phyloP scores from a whole-genome alignment of 148 eudicot species.

The Rheum nobile region DNA sequence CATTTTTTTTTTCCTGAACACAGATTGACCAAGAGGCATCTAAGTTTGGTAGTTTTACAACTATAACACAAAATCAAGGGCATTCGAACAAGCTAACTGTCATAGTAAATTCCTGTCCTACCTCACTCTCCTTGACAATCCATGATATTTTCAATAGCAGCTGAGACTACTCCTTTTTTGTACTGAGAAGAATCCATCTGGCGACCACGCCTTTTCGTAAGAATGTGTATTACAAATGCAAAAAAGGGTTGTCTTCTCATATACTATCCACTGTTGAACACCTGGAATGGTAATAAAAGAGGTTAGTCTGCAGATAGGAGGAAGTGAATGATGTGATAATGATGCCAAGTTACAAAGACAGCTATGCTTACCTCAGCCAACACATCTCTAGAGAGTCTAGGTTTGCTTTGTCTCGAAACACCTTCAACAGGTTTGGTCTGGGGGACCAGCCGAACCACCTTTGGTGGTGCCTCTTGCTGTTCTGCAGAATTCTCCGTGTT shows the following conservation, averaged over 20 bases:
- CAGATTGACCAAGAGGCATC: too few relatives aligned
- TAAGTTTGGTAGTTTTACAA: too few relatives aligned
- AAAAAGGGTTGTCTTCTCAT: not conserved
- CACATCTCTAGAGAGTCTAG: constrained; percentile 41
- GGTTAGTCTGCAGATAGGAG: not conserved
- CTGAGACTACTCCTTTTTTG: not conserved
- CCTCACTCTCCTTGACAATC: too few relatives aligned
- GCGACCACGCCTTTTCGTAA: not conserved
- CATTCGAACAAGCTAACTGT: too few relatives aligned
- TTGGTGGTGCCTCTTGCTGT: constrained; percentile 19
- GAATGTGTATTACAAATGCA: too few relatives aligned
- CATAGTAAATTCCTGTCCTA: too few relatives aligned
- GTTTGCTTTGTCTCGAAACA: constrained; percentile 28
- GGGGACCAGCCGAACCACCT: constrained; percentile 40
- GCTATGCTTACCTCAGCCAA: constrained; percentile 24
- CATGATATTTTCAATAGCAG: too few relatives aligned
- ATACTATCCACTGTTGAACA: not conserved
- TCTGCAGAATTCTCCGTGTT: constrained; percentile 17
- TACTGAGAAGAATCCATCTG: not conserved
- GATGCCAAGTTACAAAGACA: not conserved
- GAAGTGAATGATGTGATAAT: not conserved
- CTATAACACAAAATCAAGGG: too few relatives aligned
- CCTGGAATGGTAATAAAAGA: not conserved
- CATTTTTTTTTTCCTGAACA: too few relatives aligned
- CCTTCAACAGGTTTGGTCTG: constrained; percentile 48